Conservation (phyloP, 2,329 filamentous ascomycete species). For the Knoxdaviesia capensis region DNA sequence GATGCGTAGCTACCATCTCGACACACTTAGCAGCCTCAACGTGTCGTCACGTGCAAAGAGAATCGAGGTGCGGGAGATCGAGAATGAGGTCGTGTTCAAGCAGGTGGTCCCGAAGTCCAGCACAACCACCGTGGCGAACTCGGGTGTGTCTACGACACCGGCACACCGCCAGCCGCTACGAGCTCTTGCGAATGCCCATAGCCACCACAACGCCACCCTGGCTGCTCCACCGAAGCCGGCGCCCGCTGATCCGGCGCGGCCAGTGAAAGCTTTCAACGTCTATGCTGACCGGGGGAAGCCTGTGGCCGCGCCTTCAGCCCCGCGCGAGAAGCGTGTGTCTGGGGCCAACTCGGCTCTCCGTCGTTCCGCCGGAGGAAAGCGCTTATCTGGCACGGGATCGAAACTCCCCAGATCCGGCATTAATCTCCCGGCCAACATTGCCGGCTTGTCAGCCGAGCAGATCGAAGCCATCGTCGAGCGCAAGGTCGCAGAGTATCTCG, state of each 20-base stretch:
- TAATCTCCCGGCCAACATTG: conserved; percentile 7
- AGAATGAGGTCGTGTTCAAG: conserved; percentile 85
- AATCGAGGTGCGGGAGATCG: conserved; percentile 86
- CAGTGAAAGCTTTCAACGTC: conserved; percentile 68
- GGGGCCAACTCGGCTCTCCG: too few relatives aligned
- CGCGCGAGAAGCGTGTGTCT: too few relatives aligned
- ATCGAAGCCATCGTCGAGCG: conserved; percentile 87
- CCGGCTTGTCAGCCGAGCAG: conserved; percentile 44
- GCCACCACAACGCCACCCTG: conserved; percentile 42
- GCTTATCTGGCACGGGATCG: conserved; percentile 20
- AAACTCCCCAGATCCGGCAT: conserved; percentile 22
- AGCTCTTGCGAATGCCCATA: conserved; percentile 54
- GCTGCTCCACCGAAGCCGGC: conserved; percentile 18
- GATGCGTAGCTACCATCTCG: conserved; percentile 77
- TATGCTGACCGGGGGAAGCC: conserved; percentile 54
- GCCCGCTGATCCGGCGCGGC: conserved; percentile 39
- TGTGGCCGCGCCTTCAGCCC: conserved; percentile 6
- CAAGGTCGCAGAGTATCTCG: conserved; percentile 76
- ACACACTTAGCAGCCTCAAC: conserved; percentile 83
- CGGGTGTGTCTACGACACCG: conserved; percentile 12
- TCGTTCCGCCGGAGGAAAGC: conserved; percentile 12
- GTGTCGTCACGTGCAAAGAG: conserved; percentile 92
- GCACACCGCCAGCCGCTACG: conserved; percentile 55
- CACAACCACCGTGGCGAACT: conserved; percentile 20
- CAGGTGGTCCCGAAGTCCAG: conserved; percentile 27